Evolutionary conservation across 768 basidiomycete species (phyloP), one percentile per base, ranked within the genome.

Genomic region (Ramaria rubella): DNA sequence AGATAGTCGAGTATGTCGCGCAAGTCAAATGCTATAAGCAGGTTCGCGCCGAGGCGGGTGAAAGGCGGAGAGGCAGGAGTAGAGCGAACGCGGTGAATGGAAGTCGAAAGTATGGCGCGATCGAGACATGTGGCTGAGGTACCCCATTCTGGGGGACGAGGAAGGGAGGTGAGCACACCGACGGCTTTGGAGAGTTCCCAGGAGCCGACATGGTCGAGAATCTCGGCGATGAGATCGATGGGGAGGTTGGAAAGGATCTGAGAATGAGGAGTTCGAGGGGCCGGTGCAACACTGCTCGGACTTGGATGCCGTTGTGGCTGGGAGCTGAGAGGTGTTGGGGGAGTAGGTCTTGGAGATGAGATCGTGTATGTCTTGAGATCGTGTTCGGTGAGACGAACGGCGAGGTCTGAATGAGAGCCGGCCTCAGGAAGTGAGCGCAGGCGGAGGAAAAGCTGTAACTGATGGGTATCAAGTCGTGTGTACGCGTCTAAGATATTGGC

Each of bases 111-210:
- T 68, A 93, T 84, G 23, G 86, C 84, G 49, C 79, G 70, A 70
- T 94, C 91, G 5, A 81, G 83, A 26, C 70, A 64, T 19, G 84
- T 81, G 6, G 91, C 87, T 40, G 79, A 79, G 48, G 72, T 72
- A 26, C 64, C 46, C 92, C 92, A 94, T 23, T 85, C 82, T 5
- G 73, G 69, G 9, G 90, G 89, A 26, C 74, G 77, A 4, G 79
- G 69, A 0, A 93, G 68, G 8, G 81, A 81, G 5, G 88, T 88
- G 11, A 84, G 86, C 1, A 92, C 73, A 19, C 84, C 82, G 33
- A 93, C 80, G 14, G 91, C 85, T 58, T 81, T 85, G 12, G 85
- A 75, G 8, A 94, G 81, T 62, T 92, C 87, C 89, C 90, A 94
- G 67, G 90, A 85, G 14, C 85, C 87, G 8, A 90, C 68, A 61